phyloP scores from a whole-genome alignment of 2,329 filamentous ascomycete genomes.

The Penicillium glabrum region DNA sequence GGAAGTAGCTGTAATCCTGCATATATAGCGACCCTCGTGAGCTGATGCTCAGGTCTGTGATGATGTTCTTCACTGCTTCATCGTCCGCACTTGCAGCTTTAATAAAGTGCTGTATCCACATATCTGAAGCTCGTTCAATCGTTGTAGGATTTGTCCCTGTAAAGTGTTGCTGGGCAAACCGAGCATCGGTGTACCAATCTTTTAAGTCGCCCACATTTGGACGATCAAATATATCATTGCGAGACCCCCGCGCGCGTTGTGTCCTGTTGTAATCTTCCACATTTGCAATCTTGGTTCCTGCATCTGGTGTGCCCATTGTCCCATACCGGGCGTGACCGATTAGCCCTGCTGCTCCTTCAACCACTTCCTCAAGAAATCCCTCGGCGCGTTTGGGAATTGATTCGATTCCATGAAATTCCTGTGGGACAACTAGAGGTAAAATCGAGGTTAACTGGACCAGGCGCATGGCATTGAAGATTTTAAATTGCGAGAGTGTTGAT shows the following conservation, averaged over 20 bases:
- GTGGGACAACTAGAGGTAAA: not conserved
- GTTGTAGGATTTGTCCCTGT: conserved; percentile 12
- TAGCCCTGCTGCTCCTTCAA: too few species aligned
- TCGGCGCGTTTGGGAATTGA: too few species aligned
- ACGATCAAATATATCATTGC: conserved; percentile 4
- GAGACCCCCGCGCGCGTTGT: not conserved
- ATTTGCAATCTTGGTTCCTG: not conserved
- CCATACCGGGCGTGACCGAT: too few species aligned
- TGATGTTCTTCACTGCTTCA: not conserved
- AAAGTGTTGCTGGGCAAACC: conserved; percentile 10
- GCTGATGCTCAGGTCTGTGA: not conserved
- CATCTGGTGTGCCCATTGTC: conserved; percentile 1
- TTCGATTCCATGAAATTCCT: not conserved
- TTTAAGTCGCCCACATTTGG: conserved; percentile 9
- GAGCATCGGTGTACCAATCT: conserved; percentile 13
- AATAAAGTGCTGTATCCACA: conserved; percentile 6
- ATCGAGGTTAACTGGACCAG: not conserved
- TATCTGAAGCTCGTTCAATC: conserved; percentile 1
- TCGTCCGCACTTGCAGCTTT: conserved; percentile 5
- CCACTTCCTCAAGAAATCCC: too few species aligned
- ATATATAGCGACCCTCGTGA: conserved; percentile 4
- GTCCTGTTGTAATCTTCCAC: conserved; percentile 1
- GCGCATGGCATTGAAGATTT: not conserved
- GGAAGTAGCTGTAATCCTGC: conserved; percentile 12
- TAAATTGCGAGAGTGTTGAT: conserved; percentile 1